Conservation (phyloP, 495 filamentous ascomycete species). For the Thermochaetoides thermophila region DNA sequence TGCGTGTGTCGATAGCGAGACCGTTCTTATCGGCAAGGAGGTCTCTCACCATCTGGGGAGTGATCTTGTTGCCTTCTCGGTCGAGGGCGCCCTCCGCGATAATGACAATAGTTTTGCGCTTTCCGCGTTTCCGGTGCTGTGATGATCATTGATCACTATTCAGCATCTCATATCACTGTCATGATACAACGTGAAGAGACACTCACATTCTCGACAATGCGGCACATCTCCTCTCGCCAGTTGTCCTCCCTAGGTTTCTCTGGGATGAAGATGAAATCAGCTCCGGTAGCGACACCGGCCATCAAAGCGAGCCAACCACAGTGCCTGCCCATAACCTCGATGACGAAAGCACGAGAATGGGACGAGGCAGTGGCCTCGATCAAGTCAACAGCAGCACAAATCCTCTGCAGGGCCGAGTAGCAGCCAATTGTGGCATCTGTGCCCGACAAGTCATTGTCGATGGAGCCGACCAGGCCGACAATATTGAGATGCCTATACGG, state of each 20-base stretch:
- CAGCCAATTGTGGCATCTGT: conserved; percentile 97
- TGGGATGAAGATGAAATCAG: conserved; percentile 93
- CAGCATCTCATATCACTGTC: too few species aligned
- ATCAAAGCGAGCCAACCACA: conserved; percentile 97
- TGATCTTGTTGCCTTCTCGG: conserved; percentile 69
- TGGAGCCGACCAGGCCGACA: conserved; percentile 88
- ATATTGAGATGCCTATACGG: conserved; percentile 80
- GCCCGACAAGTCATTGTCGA: conserved; percentile 95
- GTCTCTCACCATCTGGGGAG: conserved; percentile 65
- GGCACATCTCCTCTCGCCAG: conserved; percentile 85
- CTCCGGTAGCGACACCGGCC: conserved; percentile 88
- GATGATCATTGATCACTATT: too few species aligned
- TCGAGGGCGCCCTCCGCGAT: conserved; percentile 93
- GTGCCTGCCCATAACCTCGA: conserved; percentile 99
- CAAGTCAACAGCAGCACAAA: conserved; percentile 88
- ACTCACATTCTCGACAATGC: conserved; percentile 59
- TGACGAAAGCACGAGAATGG: conserved; percentile 94
- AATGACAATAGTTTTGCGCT: conserved; percentile 95
- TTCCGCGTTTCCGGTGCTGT: conserved; percentile 80
- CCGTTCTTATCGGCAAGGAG: conserved; percentile 59
- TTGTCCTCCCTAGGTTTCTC: conserved; percentile 80
- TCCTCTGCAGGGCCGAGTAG: conserved; percentile 80
- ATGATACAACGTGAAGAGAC: not conserved
- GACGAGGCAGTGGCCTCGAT: conserved; percentile 94
- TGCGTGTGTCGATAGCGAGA: conserved; percentile 73